Percentiles rank a stretch among this genome's conserved stretches.
phyloP scores from a whole-genome alignment of 495 filamentous ascomycete genomes.

The Talaromyces trachyspermus region DNA sequence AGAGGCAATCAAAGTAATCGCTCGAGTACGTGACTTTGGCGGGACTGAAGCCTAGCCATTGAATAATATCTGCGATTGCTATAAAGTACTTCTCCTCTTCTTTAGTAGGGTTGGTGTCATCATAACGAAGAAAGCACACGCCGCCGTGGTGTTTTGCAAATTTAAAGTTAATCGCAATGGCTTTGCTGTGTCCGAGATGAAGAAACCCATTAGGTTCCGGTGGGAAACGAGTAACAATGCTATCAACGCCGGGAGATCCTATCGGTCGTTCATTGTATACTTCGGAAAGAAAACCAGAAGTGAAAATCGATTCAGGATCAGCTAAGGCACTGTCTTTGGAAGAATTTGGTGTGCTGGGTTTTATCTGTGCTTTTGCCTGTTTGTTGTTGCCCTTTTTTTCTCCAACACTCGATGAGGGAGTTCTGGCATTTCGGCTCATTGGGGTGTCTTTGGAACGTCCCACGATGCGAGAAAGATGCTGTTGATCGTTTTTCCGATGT shows the following conservation, averaged over 20 bases:
- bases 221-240: slow-evolving; percentile 77
- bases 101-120: slow-evolving; percentile 79
- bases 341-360: no score
- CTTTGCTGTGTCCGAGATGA: slow-evolving; percentile 76
- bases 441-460: no score
- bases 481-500: no score
- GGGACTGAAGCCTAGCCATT: slow-evolving; percentile 81
- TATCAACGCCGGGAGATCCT: slow-evolving; percentile 15
- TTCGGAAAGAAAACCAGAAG: slow-evolving; percentile 70
- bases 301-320: slow-evolving; percentile 72
- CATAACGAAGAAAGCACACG: slow-evolving; percentile 59
- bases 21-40: slow-evolving; percentile 68
- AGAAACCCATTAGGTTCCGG: slow-evolving; percentile 66
- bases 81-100: slow-evolving; percentile 75
- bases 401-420: no score
- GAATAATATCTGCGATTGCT: slow-evolving; percentile 69
- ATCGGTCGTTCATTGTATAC: slow-evolving; percentile 69
- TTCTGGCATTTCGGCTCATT: no score
- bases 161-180: slow-evolving; percentile 95
- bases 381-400: no score
- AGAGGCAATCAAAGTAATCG: slow-evolving; percentile 82
- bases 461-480: no score
- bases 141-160: slow-evolving; percentile 84
- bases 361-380: no score
- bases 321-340: slow-evolving; percentile 12